A percentile compares a stretch with the other conserved stretches of the same genome.
phyloP scores from a whole-genome alignment of 2,329 filamentous ascomycete genomes.

The Aspergillus flavus region DNA sequence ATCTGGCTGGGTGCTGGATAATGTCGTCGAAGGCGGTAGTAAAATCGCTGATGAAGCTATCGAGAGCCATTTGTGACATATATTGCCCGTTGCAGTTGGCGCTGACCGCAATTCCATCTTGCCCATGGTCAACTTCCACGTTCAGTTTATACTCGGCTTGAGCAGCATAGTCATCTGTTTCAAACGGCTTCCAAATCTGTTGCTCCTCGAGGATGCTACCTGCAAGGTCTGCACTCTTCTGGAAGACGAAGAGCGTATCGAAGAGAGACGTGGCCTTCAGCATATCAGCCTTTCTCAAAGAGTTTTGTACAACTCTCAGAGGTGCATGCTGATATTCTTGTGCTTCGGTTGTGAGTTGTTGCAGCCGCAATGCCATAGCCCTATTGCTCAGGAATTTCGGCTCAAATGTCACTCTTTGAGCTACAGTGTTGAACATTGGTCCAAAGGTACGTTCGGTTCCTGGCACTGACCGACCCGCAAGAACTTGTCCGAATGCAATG shows the following conservation, averaged over 20 bases:
- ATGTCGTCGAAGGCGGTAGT: constrained; percentile 28
- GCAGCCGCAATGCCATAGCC: constrained; percentile 44
- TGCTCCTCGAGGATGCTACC: constrained; percentile 17
- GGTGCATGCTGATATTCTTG: constrained; percentile 56
- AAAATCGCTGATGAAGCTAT: constrained; percentile 22
- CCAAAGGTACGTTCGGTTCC: constrained; percentile 52
- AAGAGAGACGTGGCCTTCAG: constrained; percentile 42
- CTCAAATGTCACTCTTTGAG: constrained; percentile 43
- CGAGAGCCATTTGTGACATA: constrained; percentile 22
- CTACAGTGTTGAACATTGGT: constrained; percentile 60
- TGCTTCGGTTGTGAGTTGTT: constrained; percentile 48
- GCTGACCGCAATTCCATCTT: constrained; percentile 22
- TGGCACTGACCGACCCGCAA: constrained; percentile 55
- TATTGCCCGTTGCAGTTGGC: constrained; percentile 27
- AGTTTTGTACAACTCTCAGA: constrained; percentile 52
- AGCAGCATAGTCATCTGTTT: constrained; percentile 23
- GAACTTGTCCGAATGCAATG: constrained; percentile 52
- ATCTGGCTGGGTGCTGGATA: constrained; percentile 29
- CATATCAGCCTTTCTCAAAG: constrained; percentile 41
- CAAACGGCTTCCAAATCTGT: constrained; percentile 27
- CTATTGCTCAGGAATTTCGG: constrained; percentile 41
- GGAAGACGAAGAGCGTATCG: constrained; percentile 57
- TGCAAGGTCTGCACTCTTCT: constrained; percentile 36
- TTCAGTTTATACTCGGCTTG: constrained; percentile 35
- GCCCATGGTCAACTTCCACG: constrained; percentile 32